Evolutionary conservation across 805 yeast species (phyloP), one percentile per base, ranked within the genome.

Genomic region (Naumovozyma castellii): DNA sequence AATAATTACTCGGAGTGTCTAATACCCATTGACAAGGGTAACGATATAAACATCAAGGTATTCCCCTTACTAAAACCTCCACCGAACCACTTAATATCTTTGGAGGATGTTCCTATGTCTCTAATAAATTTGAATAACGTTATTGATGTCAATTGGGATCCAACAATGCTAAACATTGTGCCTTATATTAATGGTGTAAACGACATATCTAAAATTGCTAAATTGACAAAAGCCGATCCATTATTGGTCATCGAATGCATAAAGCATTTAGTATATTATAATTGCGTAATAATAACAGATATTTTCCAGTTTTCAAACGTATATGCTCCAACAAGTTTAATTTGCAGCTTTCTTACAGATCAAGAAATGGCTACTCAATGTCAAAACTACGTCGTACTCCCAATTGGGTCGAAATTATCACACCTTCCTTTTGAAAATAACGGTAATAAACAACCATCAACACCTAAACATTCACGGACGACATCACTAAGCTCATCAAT

Each of bases 1-100:
- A 94, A 92, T 62, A 86, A 84, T 56, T 94, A 88, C 62, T 85
- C 95, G 0, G 99, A 92, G 59, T 92, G 99, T 62, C 75, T 87
- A 58, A 90, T 92, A 22, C 96, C 97, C 0, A 76, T 92, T 27
- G 96, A 90, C 54, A 79, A 78, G 18, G 80, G 94, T 22, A 92
- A 84, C 56, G 80, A 92, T 2, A 82, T 92, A 19, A 95, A 92
- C 61, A 86, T 94, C 54, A 92, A 94, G 56, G 65, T 92, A n/a
- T 84, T 92, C 52, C 97, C 97, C 0, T 67, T 84, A n/a, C 66
- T 82, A 28, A 81, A 83, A 10, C 84, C 88, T 1, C 95, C 90
- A 1, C 77, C 87, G 2, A 80, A 88, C 0, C 36, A 39, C 3
- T 75, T 75, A 36, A 65, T 92, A 17, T 69, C 78, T 37, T 76